phyloP scores from a whole-genome alignment of 1,284 basidiomycete genomes.

The Anthracocystis setariae region DNA sequence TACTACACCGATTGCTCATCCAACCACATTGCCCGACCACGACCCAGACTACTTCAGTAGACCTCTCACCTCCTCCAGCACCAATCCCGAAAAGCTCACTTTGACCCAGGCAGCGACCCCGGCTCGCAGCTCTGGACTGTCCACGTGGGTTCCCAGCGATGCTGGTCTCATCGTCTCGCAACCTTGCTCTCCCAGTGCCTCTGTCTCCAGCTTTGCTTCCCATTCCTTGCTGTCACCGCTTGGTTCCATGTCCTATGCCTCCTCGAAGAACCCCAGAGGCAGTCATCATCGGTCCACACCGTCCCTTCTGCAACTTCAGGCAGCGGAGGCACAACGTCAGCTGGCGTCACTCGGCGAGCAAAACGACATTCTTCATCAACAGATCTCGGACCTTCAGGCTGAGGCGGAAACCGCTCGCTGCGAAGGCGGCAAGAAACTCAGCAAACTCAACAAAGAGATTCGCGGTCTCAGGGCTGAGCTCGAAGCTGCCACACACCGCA shows the following conservation, averaged over 20 bases:
- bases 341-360: constrained; percentile 53
- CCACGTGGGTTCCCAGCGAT: constrained; percentile 35
- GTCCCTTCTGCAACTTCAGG: constrained; percentile 31
- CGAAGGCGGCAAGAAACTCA: constrained; percentile 50
- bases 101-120: background rate
- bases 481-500: constrained; percentile 52
- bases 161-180: constrained; percentile 37
- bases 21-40: constrained; percentile 1
- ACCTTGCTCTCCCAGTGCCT: constrained; percentile 43
- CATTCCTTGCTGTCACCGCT: constrained; percentile 20
- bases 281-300: constrained; percentile 34
- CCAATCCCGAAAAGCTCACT: background rate
- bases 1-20: constrained; percentile 26
- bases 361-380: constrained; percentile 56
- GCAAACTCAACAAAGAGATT: constrained; percentile 55
- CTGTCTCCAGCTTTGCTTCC: constrained; percentile 36
- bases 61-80: background rate
- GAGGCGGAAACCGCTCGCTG: constrained; percentile 53
- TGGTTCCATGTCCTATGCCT: background rate
- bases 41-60: constrained; percentile 32
- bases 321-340: constrained; percentile 51
- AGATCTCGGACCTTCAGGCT: constrained; percentile 56
- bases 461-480: constrained; percentile 57
- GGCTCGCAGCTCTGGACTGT: background rate
- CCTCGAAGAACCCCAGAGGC: background rate